Percentiles rank a stretch among this genome's conserved stretches.
These are phyloP conservation scores for Viola pubescens DNA, from an alignment of 441 rosid genomes.

Conservation along the genomic window DNA sequence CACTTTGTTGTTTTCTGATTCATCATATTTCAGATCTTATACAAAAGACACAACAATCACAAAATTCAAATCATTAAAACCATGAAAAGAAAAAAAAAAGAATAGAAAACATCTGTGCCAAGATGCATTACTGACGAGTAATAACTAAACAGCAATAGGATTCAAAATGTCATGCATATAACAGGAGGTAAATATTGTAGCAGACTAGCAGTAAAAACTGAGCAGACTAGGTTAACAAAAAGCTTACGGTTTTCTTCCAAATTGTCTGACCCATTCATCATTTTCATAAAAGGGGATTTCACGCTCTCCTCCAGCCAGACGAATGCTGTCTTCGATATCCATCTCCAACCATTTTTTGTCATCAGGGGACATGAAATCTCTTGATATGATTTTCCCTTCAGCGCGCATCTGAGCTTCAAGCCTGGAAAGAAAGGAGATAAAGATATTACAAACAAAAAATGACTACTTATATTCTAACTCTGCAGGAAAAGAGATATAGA, in stretches of 20 bases:
- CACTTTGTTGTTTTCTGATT: too few relatives aligned
- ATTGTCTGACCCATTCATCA: conserved; percentile 60
- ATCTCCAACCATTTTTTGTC: conserved; percentile 86
- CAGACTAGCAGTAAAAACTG: background rate
- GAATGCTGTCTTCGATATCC: conserved; percentile 78
- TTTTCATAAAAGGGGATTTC: conserved; percentile 70
- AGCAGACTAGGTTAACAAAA: background rate
- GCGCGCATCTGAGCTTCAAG: conserved; percentile 90
- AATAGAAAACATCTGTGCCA: too few relatives aligned
- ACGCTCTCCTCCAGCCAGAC: conserved; percentile 37
- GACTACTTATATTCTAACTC: background rate
- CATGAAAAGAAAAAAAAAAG: too few relatives aligned
- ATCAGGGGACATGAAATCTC: conserved; percentile 77
- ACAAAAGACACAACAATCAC: too few relatives aligned
- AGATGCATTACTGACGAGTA: too few relatives aligned
- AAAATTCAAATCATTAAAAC: too few relatives aligned
- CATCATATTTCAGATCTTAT: too few relatives aligned
- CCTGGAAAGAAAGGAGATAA: conserved; percentile 27
- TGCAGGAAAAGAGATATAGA: conserved; percentile 1
- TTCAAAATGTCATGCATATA: background rate
- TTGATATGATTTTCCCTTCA: conserved; percentile 65
- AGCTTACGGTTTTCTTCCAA: conserved; percentile 75
- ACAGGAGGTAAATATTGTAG: background rate
- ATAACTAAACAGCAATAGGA: too few relatives aligned
- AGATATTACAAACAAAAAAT: too few relatives aligned